Evolutionary conservation across 2,329 filamentous ascomycete species (phyloP), one percentile per base, ranked within the genome.

Genomic region (Penicillium polonicum): DNA sequence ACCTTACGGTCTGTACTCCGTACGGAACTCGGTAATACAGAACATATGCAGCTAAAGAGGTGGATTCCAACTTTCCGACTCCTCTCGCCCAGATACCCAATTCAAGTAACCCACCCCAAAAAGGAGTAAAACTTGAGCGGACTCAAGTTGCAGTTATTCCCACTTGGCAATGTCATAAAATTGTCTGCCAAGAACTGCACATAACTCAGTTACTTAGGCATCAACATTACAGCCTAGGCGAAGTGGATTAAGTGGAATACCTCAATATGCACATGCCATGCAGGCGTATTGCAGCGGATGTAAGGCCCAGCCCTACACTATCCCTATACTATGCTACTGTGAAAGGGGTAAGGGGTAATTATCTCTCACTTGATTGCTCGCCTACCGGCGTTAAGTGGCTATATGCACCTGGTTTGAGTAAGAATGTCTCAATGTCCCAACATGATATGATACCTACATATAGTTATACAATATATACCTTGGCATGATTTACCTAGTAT

Each of bases 151-250:
- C 39, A 21, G n/a, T 27, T 45, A 9, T 33, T 35, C 49, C 19
- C 17, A 31, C 49, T 52, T 52, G 49, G 49, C 39, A 15, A 5
- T 27, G 21, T 19, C 35, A 38, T 55, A 41, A 25, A 25, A 33
- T 4, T 41, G n/a, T 29, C 25, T 19, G 48, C 55, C 55, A 57
- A 57, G 48, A 12, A 25, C 27, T 33, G 2, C 21, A 29, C 48
- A 53, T 55, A 41, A 42, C 55, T 27, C 38, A 27, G 17, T 35
- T 29, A 39, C 52, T 54, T 61, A 61, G 60, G 60, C 60, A 61
- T 57, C 62, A 46, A 9, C 58, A 57, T 64, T 64, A 55, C 45
- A 39, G 43, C 5, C 48, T 53, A 19, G 52, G 53, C 54, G 41
- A 44, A 38, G 52, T 55, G 52, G 52, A 49, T 55, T 55, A 43